Percentiles rank a stretch among this genome's conserved stretches.
Evolutionary conservation across 2,329 filamentous ascomycete species (phyloP).

Genomic region (Alternaria solani): DNA sequence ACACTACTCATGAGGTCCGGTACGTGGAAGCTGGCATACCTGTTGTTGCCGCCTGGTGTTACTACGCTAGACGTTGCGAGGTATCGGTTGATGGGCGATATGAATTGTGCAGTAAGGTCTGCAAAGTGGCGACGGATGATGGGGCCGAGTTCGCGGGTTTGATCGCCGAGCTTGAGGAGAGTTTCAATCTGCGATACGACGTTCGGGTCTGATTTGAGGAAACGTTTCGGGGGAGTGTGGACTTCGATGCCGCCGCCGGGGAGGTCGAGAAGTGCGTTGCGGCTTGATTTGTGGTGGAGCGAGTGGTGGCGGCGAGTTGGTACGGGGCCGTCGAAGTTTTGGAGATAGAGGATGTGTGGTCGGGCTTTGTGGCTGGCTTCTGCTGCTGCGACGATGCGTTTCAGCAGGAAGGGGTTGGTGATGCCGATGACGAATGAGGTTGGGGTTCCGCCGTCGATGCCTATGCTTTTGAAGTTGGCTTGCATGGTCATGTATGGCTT

Average conservation of each 20-base stretch:
- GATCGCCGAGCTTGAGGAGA: conserved; percentile 41
- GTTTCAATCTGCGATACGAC: conserved; percentile 47
- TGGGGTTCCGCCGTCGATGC: conserved; percentile 51
- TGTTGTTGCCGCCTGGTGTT: conserved; percentile 47
- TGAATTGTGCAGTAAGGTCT: conserved; percentile 52
- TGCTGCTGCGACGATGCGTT: conserved; percentile 48
- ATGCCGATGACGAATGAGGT: conserved; percentile 52
- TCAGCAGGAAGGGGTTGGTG: conserved; percentile 54
- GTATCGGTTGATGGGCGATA: conserved; percentile 53
- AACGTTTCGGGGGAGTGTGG: conserved; percentile 47
- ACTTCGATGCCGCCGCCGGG: conserved; percentile 52
- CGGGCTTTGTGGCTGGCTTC: conserved; percentile 44
- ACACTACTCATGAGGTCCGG: conserved; percentile 50
- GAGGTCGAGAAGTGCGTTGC: conserved; percentile 49
- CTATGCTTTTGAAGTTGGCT: conserved; percentile 51
- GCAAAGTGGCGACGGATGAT: conserved; percentile 53
- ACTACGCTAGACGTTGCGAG: conserved; percentile 48
- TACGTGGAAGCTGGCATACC: conserved; percentile 51
- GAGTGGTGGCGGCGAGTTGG: conserved; percentile 50
- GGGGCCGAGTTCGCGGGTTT: conserved; percentile 46
- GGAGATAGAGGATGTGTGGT: conserved; percentile 52
- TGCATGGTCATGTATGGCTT: conserved; percentile 56
- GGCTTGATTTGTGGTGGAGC: conserved; percentile 46
- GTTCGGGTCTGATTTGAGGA: conserved; percentile 48
- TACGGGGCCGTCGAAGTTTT: conserved; percentile 47